A percentile compares a stretch with the other conserved stretches of the same genome.
phyloP scores from a whole-genome alignment of 1,284 basidiomycete genomes.

The Boletellus deceptivus region DNA sequence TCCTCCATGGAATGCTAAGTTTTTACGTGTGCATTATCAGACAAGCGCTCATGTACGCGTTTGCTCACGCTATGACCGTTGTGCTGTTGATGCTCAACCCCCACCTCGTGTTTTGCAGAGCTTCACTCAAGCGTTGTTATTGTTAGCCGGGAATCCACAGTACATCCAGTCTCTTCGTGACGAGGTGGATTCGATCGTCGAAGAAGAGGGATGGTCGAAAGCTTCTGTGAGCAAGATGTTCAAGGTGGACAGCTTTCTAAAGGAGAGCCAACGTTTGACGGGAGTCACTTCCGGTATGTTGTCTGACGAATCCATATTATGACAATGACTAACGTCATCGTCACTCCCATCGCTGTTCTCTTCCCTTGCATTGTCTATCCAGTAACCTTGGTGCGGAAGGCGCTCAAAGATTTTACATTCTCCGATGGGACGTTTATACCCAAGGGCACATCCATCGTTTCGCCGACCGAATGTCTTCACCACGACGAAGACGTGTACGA shows the following conservation, averaged over 20 bases:
- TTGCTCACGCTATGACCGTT: background rate
- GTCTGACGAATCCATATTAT: no score
- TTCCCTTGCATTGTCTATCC: background rate
- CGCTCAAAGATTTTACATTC: constrained; percentile 36
- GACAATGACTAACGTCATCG: no score
- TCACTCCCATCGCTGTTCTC: background rate
- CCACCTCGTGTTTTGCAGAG: constrained; percentile 5
- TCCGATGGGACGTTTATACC: constrained; percentile 43
- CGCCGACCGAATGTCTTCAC: constrained; percentile 26
- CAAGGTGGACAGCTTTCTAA: constrained; percentile 47
- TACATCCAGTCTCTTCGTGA: constrained; percentile 39
- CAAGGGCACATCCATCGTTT: constrained; percentile 31
- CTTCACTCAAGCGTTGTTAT: constrained; percentile 38
- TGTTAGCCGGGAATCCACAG: constrained; percentile 38
- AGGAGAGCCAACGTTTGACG: constrained; percentile 39
- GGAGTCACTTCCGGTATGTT: constrained; percentile 31
- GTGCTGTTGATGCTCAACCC: background rate
- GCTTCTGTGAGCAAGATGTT: constrained; percentile 38
- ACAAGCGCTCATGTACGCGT: constrained; percentile 16
- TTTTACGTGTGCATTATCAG: constrained; percentile 11
- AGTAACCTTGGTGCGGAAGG: constrained; percentile 8
- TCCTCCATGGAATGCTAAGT: background rate
- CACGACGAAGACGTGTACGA: constrained; percentile 28
- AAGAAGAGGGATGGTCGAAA: constrained; percentile 44
- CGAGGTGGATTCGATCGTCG: constrained; percentile 36